Conservation (phyloP, 257 asterid genomes). For the Capsicum baccatum region DNA sequence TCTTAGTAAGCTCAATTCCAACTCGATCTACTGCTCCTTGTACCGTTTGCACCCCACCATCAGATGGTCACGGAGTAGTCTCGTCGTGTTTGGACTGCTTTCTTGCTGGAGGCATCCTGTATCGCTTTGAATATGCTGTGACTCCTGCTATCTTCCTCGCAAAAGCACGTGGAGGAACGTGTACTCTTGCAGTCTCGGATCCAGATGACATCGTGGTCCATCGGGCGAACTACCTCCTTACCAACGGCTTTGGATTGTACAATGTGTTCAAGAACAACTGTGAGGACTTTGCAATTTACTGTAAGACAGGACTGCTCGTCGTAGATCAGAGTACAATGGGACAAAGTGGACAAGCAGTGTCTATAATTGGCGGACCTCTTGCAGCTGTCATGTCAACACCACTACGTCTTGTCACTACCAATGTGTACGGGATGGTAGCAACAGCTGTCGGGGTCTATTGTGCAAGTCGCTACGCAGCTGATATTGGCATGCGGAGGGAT, state of each 20-base stretch:
- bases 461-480: conserved; percentile 84
- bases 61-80: conserved; percentile 80
- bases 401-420: conserved; percentile 71
- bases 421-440: conserved; percentile 72
- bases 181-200: conserved; percentile 83
- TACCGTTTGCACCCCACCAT: conserved; percentile 59
- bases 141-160: conserved; percentile 78
- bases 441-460: conserved; percentile 82
- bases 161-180: conserved; percentile 95
- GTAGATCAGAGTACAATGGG: conserved; percentile 76
- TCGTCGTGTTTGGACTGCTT: conserved; percentile 85
- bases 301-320: conserved; percentile 91
- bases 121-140: conserved; percentile 84
- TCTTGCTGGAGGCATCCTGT: conserved; percentile 86
- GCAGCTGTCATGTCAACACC: conserved; percentile 84
- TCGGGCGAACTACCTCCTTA: conserved; percentile 80
- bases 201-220: conserved; percentile 56
- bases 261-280: conserved; percentile 87
- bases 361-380: conserved; percentile 85
- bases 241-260: conserved; percentile 87
- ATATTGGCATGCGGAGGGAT: conserved; percentile 89
- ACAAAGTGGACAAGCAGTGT: conserved; percentile 90
- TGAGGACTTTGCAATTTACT: conserved; percentile 92
- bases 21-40: conserved; percentile 60
- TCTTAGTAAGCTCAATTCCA: conserved; percentile 84